Conservation (phyloP, 2,329 filamentous ascomycete species). For the Amylocarpus encephaloides region DNA sequence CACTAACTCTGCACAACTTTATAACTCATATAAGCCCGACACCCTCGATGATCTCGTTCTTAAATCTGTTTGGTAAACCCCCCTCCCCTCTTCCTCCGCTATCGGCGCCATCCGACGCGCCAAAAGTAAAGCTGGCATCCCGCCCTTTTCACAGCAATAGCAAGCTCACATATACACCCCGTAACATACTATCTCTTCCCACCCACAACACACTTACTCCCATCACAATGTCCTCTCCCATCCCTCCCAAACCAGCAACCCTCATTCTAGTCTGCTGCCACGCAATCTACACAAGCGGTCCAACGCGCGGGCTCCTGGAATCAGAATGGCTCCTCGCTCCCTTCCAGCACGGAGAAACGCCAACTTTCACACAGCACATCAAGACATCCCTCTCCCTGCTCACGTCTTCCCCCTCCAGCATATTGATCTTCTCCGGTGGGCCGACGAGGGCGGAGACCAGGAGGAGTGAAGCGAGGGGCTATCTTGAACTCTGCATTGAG, state of each 20-base stretch:
- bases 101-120: too few species aligned
- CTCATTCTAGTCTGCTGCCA: slow-evolving; percentile 81
- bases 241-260: slow-evolving; percentile 33
- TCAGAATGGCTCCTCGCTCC: slow-evolving; percentile 65
- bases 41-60: too few species aligned
- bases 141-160: too few species aligned
- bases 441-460: slow-evolving; percentile 49
- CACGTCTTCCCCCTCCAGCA: slow-evolving; percentile 32
- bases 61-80: too few species aligned
- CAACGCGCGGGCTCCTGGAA: slow-evolving; percentile 37
- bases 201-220: too few species aligned
- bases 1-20: too few species aligned
- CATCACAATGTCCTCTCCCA: not conserved
- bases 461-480: slow-evolving; percentile 57
- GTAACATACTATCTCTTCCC: too few species aligned
- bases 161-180: too few species aligned
- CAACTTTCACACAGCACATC: slow-evolving; percentile 73
- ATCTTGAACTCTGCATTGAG: slow-evolving; percentile 43
- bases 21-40: too few species aligned
- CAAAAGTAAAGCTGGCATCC: too few species aligned
- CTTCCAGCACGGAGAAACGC: slow-evolving; percentile 73
- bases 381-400: slow-evolving; percentile 54
- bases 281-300: slow-evolving; percentile 64
- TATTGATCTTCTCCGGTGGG: slow-evolving; percentile 25
- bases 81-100: too few species aligned